A percentile compares a stretch with the other conserved stretches of the same genome.
These are phyloP conservation scores for Batkoa obscura DNA, from an alignment of 371 early-diverging fungal species.

Conservation along the genomic window DNA sequence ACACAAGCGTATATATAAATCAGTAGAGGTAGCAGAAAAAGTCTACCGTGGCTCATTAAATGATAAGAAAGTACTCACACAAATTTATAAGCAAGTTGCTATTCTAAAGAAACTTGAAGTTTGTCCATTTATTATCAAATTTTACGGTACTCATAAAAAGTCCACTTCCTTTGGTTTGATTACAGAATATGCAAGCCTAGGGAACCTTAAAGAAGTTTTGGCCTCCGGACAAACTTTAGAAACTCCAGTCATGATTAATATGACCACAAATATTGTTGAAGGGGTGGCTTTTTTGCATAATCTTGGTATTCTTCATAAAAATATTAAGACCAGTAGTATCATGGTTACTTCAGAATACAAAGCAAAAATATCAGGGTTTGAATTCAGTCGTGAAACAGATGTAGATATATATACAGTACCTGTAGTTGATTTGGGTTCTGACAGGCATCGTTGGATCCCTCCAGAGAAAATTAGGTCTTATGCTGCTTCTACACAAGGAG, in stretches of 20 bases:
- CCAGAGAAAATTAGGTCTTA: constrained; percentile 12
- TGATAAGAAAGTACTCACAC: constrained; percentile 12
- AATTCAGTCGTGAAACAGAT: constrained; percentile 12
- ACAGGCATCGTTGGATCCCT: constrained; percentile 16
- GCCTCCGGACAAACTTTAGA: not conserved
- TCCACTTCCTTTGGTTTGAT: constrained; percentile 14
- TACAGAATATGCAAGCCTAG: constrained; percentile 14
- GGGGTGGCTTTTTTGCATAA: constrained; percentile 5
- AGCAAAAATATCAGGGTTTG: constrained; percentile 16
- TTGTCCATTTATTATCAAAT: constrained; percentile 14
- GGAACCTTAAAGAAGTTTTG: not conserved
- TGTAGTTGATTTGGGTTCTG: constrained; percentile 14
- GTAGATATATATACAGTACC: constrained; percentile 9
- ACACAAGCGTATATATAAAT: constrained; percentile 13
- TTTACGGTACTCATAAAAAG: constrained; percentile 14
- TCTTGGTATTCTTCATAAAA: constrained; percentile 17
- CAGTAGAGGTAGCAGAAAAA: constrained; percentile 17
- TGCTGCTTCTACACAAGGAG: not conserved
- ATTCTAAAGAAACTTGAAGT: constrained; percentile 17
- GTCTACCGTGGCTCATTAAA: constrained; percentile 13
- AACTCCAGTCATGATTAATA: not conserved
- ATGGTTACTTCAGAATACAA: constrained; percentile 11
- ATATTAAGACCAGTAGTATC: constrained; percentile 15
- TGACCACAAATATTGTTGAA: not conserved
- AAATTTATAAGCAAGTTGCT: constrained; percentile 15